Conservation (phyloP, 2,329 filamentous ascomycete species). For the Sordariomycetes sp. region DNA sequence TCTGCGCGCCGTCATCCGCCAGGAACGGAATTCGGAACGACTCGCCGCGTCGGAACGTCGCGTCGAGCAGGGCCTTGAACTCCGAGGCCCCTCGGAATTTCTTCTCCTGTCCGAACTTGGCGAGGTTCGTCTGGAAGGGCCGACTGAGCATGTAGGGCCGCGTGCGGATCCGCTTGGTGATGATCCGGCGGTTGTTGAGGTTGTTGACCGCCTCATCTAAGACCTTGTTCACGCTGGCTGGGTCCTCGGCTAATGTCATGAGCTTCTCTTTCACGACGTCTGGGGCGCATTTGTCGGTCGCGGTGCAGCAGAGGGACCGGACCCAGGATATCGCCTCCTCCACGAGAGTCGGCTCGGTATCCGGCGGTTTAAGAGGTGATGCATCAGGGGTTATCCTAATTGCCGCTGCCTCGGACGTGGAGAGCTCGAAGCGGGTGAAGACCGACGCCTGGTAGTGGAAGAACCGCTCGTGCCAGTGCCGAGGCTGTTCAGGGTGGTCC, state of each 20-base stretch:
- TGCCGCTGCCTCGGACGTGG: slow-evolving; percentile 32
- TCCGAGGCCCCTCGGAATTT: slow-evolving; percentile 44
- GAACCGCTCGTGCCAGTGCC: slow-evolving; percentile 42
- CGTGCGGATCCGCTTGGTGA: slow-evolving; percentile 43
- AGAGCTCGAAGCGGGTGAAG: slow-evolving; percentile 42
- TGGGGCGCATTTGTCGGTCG: slow-evolving; percentile 31
- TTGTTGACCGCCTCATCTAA: slow-evolving; percentile 33
- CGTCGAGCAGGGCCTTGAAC: slow-evolving; percentile 49
- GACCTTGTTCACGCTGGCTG: slow-evolving; percentile 24
- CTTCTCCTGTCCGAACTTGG: slow-evolving; percentile 37
- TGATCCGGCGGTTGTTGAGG: slow-evolving; percentile 37
- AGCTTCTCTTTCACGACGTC: slow-evolving; percentile 36
- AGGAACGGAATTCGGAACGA: slow-evolving; percentile 36
- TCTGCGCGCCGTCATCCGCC: slow-evolving; percentile 50
- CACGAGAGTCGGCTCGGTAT: neutral
- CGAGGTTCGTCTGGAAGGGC: slow-evolving; percentile 40
- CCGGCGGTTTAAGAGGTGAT: neutral
- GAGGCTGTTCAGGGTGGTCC: slow-evolving; percentile 12
- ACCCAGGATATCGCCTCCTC: slow-evolving; percentile 43
- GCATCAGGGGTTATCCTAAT: slow-evolving; percentile 9
- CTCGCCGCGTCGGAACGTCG: slow-evolving; percentile 28
- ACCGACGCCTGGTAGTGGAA: slow-evolving; percentile 39
- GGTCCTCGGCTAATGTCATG: slow-evolving; percentile 29
- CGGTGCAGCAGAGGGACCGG: slow-evolving; percentile 42
- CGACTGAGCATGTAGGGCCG: slow-evolving; percentile 51